Evolutionary conservation across 2,329 filamentous ascomycete species (phyloP).

Genomic region (Fusarium sp.): DNA sequence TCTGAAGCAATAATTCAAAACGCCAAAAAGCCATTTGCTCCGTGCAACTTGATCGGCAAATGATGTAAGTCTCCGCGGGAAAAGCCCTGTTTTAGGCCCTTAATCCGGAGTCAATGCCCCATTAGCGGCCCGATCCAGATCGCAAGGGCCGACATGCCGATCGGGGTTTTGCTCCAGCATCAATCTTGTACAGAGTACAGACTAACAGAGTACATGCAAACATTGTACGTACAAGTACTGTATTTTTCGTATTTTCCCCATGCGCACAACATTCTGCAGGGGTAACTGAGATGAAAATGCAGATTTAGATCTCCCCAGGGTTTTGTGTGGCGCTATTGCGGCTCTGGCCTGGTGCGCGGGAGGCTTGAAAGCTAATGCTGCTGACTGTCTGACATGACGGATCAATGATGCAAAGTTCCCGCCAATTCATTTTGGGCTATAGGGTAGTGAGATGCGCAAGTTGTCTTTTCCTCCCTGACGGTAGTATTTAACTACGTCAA

Average conservation of each 20-base stretch:
- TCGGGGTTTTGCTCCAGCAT: neutral
- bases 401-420: too few species aligned
- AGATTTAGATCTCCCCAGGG: too few species aligned
- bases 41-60: neutral
- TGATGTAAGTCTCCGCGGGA: neutral
- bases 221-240: too few species aligned
- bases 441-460: too few species aligned
- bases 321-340: neutral
- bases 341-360: neutral
- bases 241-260: neutral
- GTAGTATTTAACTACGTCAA: too few species aligned
- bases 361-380: neutral
- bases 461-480: too few species aligned
- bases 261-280: too few species aligned
- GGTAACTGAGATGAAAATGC: too few species aligned
- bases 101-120: neutral
- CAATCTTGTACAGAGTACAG: neutral
- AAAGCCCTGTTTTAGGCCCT: neutral
- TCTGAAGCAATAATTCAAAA: neutral
- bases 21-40: neutral
- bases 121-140: conserved; percentile 17
- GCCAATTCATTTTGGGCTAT: too few species aligned
- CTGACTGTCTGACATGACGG: too few species aligned
- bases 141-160: neutral
- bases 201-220: too few species aligned